Percentiles rank a stretch among this genome's conserved stretches.
These are phyloP conservation scores for Suillus tomentosus DNA, from an alignment of 768 basidiomycete species.

Conservation along the genomic window DNA sequence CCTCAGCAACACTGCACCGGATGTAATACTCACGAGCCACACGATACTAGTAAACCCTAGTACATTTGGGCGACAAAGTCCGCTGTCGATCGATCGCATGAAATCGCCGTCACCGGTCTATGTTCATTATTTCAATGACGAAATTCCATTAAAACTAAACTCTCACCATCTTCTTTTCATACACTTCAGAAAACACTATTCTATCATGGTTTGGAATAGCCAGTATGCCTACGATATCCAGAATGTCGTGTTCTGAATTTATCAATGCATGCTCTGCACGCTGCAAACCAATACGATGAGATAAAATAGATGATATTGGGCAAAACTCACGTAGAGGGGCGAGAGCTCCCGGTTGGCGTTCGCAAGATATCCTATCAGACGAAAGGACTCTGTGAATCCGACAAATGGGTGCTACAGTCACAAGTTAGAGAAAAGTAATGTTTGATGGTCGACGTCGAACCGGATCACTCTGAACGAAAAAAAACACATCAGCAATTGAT, in stretches of 20 bases:
- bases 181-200: background rate
- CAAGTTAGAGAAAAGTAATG: too few species aligned
- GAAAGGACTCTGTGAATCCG: too few species aligned
- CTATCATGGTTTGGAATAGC: background rate
- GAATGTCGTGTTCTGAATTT: background rate
- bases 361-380: too few species aligned
- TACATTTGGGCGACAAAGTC: background rate
- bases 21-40: background rate
- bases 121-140: background rate
- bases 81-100: background rate
- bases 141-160: background rate
- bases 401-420: too few species aligned
- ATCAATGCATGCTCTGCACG: background rate
- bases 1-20: background rate
- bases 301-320: too few species aligned
- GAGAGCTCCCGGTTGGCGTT: too few species aligned
- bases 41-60: background rate
- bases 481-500: too few species aligned
- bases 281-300: background rate
- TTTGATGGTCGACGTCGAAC: too few species aligned
- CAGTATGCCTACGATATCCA: background rate
- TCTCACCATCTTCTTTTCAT: background rate
- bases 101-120: background rate
- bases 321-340: too few species aligned
- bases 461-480: too few species aligned